Base-by-base conservation (phyloP, 164 flowering plant species). In the Berberis thunbergii region DNA sequence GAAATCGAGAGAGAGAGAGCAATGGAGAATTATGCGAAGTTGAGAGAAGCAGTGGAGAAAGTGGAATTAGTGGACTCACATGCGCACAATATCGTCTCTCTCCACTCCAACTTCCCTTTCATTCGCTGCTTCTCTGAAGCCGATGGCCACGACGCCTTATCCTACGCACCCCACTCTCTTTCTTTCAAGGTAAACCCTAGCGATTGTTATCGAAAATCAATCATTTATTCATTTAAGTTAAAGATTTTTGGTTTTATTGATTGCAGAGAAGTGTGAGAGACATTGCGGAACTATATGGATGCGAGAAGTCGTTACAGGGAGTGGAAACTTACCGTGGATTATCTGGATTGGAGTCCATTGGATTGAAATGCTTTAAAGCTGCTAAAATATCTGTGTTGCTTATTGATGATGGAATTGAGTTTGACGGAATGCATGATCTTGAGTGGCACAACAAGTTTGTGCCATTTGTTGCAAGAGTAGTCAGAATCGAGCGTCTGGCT, bases 261-360 rank as follows among this genome's bases (percentile, higher is more conserved):
- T 50, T 73, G 38, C 83, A 94, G 98, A 88, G 97, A 73, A 81
- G 88, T 67, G 54, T 90, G 75, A 85, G 79, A 74, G 94, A 94
- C 45, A 75, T 94, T 62, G 85, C 89, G 11, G 80, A 81, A 62
- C 75, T 94, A 7, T 94, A 94, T 81, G 93, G 85, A 48, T 84
- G 77, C 50, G 80, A 84, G 59, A 55, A 74, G 61, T 70, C 96
- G 38, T 76, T 90, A 72, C 57, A 76, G 12, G 88, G 74, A 39
- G 75, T 94, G 69, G 86, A 86, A 77, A 71, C 74, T 48, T 68
- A 78, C 62, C 85, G 97, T 0, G 70, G 60, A 69, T 43, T 65
- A 3, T 57, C 74, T 12, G 98, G 97, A 43, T 67, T 90, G 57
- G 73, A 82, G 49, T 70, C 79, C 43, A 75, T 87, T 69, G 61